Percentiles rank a stretch among this genome's conserved stretches.
Conservation (phyloP, 495 filamentous ascomycete genomes). For the Physcia stellaris region DNA sequence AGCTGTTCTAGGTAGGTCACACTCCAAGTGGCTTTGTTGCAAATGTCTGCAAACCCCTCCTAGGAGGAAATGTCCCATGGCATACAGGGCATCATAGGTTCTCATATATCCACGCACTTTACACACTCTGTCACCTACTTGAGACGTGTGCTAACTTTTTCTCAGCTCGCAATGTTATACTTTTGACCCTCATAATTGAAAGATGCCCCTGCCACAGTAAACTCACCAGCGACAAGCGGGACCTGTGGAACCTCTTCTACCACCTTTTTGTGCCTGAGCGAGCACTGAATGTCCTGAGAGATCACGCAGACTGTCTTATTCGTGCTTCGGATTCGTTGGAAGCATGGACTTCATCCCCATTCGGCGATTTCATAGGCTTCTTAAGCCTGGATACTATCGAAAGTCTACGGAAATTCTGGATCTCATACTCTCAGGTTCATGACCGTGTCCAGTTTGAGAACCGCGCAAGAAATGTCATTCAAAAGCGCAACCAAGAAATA, state of each 20-base stretch:
- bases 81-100: no score
- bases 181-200: conserved; percentile 33
- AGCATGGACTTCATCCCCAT: conserved; percentile 20
- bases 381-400: conserved; percentile 19
- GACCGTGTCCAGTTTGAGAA: background rate
- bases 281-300: conserved; percentile 19
- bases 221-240: no score
- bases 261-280: conserved; percentile 29
- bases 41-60: no score
- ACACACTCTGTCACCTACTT: no score
- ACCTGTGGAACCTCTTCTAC: conserved; percentile 42
- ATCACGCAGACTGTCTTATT: conserved; percentile 27
- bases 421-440: conserved; percentile 11
- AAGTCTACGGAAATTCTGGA: conserved; percentile 22
- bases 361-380: conserved; percentile 22
- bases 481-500: background rate
- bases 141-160: background rate
- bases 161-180: conserved; percentile 38
- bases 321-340: conserved; percentile 20
- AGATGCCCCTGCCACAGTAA: no score
- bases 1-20: conserved; percentile 34
- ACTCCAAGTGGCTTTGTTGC: no score
- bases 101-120: no score
- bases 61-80: no score
- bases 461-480: background rate